Evolutionary conservation across 2,329 filamentous ascomycete genomes (phyloP).

Genomic region (Calycina marina): DNA sequence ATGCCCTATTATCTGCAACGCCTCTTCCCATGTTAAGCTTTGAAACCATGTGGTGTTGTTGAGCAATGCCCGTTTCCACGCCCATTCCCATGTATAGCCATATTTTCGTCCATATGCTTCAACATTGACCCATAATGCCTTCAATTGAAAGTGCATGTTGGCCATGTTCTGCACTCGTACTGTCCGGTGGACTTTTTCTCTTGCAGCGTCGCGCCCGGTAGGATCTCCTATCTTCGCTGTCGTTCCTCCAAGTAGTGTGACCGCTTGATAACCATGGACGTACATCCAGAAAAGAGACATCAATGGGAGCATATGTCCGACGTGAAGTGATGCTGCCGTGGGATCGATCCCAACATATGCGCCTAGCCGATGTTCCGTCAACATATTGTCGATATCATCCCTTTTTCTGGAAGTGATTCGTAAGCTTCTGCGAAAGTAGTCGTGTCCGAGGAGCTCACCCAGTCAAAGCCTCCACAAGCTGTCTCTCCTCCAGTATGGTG

Average conservation of each 20-base stretch:
- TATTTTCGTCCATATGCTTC: conserved; percentile 49
- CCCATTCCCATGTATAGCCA: conserved; percentile 49
- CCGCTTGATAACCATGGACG: conserved; percentile 53
- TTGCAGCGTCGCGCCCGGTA: conserved; percentile 49
- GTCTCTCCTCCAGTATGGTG: conserved; percentile 54
- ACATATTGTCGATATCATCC: conserved; percentile 43
- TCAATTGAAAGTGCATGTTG: conserved; percentile 55
- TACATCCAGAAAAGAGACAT: conserved; percentile 82
- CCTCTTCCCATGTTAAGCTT: conserved; percentile 54
- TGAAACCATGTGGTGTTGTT: conserved; percentile 84
- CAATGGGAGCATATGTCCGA: conserved; percentile 66
- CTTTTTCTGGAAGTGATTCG: too few species aligned
- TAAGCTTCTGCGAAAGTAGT: conserved; percentile 8
- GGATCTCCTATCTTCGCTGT: conserved; percentile 72
- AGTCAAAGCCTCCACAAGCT: conserved; percentile 59
- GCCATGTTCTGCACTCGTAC: conserved; percentile 48
- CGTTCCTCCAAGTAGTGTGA: conserved; percentile 57
- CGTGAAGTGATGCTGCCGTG: conserved; percentile 63
- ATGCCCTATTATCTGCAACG: conserved; percentile 60
- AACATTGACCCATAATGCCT: conserved; percentile 61
- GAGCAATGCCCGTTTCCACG: conserved; percentile 50
- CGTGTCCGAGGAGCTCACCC: conserved; percentile 37
- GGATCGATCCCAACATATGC: conserved; percentile 75
- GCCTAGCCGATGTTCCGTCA: conserved; percentile 51
- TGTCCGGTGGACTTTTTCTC: conserved; percentile 35